These are phyloP conservation scores for Suillus weaverae DNA, from an alignment of 768 basidiomycete species.

Conservation along the genomic window DNA sequence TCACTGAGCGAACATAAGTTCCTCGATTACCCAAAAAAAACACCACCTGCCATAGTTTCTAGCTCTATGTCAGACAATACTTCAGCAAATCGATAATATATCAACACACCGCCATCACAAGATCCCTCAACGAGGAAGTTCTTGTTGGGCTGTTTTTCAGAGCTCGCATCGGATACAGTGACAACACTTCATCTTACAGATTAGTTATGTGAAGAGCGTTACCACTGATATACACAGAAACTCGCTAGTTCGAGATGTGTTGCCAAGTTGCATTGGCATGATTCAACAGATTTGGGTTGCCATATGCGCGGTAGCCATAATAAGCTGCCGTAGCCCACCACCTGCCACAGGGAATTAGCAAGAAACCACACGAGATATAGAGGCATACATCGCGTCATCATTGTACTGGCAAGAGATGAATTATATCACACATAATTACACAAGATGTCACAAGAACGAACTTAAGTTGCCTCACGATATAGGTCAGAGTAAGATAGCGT, in stretches of 20 bases:
- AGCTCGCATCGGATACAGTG: conserved; percentile 39
- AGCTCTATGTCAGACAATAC: not conserved
- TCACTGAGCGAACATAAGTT: not conserved
- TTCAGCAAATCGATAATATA: not conserved
- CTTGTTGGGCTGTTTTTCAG: conserved; percentile 43
- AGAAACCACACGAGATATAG: not conserved
- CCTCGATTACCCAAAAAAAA: conserved; percentile 50
- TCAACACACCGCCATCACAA: conserved; percentile 44
- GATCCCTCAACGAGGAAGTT: conserved; percentile 40
- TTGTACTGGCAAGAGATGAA: conserved; percentile 4
- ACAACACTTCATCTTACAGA: conserved; percentile 32
- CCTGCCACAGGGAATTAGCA: not conserved
- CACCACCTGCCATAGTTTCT: conserved; percentile 54
- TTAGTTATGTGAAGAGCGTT: not conserved
- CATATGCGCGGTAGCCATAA: conserved; percentile 50
- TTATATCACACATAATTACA: not conserved
- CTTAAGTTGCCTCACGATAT: not conserved
- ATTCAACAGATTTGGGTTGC: conserved; percentile 40
- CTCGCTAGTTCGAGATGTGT: conserved; percentile 47
- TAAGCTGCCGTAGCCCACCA: conserved; percentile 58
- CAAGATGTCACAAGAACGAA: not conserved
- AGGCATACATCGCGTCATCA: conserved; percentile 12
- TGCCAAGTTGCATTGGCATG: conserved; percentile 52
- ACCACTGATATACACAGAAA: not conserved
- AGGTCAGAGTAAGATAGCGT: not conserved